Evolutionary conservation across 352 stramenopile genomes (phyloP).

Genomic region (Globisporangium acanthophoron): DNA sequence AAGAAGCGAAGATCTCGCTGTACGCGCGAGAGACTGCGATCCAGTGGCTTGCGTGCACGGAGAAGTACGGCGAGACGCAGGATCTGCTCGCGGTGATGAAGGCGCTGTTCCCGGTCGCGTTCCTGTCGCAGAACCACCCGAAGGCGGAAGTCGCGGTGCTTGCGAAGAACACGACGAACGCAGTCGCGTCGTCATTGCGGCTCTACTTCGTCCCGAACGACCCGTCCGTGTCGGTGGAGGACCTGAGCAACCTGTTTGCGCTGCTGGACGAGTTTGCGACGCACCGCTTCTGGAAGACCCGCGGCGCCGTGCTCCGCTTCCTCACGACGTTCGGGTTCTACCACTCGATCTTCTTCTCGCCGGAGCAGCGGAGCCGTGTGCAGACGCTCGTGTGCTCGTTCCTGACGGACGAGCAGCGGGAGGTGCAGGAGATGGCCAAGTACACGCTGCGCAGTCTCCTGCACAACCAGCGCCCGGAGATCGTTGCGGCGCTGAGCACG

Average conservation of each 20-base stretch:
- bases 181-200: conserved; percentile 50
- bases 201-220: conserved; percentile 23
- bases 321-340: conserved; percentile 71
- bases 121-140: conserved; percentile 58
- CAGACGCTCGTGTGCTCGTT: conserved; percentile 47
- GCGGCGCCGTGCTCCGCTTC: conserved; percentile 65
- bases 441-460: conserved; percentile 61
- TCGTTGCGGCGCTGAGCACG: conserved; percentile 32
- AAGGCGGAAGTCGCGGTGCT: conserved; percentile 67
- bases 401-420: conserved; percentile 62
- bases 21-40: conserved; percentile 67
- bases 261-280: conserved; percentile 36
- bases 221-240: background rate
- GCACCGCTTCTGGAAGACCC: conserved; percentile 59
- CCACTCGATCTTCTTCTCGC: conserved; percentile 55
- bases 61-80: conserved; percentile 38
- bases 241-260: conserved; percentile 25
- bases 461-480: conserved; percentile 37
- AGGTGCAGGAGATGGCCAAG: conserved; percentile 80
- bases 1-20: conserved; percentile 18
- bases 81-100: conserved; percentile 42
- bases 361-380: conserved; percentile 33
- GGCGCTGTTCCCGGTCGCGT: conserved; percentile 52
- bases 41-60: conserved; percentile 51
- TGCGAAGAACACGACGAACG: conserved; percentile 53